Conservation (phyloP, 352 stramenopile genomes). For the Plasmopara halstedii region DNA sequence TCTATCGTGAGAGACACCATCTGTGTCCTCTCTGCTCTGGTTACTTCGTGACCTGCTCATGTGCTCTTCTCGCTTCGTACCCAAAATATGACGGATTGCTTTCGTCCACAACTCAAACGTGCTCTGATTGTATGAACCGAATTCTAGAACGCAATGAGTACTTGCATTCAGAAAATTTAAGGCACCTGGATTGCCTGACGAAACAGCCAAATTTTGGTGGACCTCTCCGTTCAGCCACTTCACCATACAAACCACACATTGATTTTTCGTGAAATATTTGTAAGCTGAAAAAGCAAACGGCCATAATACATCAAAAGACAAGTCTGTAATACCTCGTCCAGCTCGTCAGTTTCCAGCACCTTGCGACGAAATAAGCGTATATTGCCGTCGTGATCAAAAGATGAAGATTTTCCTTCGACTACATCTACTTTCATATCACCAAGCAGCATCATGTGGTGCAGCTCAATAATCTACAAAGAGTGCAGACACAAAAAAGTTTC, state of each 20-base stretch:
- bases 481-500: background rate
- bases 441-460: slow-evolving; percentile 67
- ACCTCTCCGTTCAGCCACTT: slow-evolving; percentile 74
- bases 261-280: background rate
- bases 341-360: slow-evolving; percentile 60
- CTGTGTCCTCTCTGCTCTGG: slow-evolving; percentile 10
- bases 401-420: slow-evolving; percentile 17
- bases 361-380: slow-evolving; percentile 64
- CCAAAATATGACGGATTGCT: slow-evolving; percentile 61
- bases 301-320: background rate
- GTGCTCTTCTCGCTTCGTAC: slow-evolving; percentile 40
- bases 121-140: slow-evolving; percentile 69
- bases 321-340: slow-evolving; percentile 47
- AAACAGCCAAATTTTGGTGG: slow-evolving; percentile 42
- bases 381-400: slow-evolving; percentile 21
- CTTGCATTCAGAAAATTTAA: slow-evolving; percentile 52
- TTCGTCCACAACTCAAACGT: slow-evolving; percentile 86
- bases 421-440: slow-evolving; percentile 84
- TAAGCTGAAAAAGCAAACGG: background rate
- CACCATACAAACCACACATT: background rate
- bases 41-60: slow-evolving; percentile 10
- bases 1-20: slow-evolving; percentile 7
- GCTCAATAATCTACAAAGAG: slow-evolving; percentile 47
- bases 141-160: slow-evolving; percentile 62
- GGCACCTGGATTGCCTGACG: slow-evolving; percentile 36